These are phyloP conservation scores for Flammula alnicola DNA, from an alignment of 1,284 basidiomycete species.

Conservation along the genomic window DNA sequence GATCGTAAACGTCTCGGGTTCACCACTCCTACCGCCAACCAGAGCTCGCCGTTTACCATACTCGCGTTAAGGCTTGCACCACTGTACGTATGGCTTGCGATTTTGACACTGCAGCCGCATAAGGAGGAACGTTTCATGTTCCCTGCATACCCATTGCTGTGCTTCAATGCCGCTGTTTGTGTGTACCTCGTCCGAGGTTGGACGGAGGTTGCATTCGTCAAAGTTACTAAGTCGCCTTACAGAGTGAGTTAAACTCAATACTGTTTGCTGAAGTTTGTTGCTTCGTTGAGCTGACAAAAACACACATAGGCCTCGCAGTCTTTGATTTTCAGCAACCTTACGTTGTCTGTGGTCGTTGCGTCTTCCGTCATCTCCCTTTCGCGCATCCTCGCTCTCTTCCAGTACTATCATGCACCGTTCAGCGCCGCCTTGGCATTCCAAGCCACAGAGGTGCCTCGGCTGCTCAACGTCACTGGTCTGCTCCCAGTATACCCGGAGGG, in stretches of 20 bases:
- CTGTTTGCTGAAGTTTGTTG: too few relatives aligned
- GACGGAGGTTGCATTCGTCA: slow-evolving; percentile 80
- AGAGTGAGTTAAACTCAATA: slow-evolving; percentile 55
- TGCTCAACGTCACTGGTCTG: slow-evolving; percentile 76
- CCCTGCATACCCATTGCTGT: slow-evolving; percentile 90
- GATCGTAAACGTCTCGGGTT: slow-evolving; percentile 84
- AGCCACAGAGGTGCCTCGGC: slow-evolving; percentile 77
- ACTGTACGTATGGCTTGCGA: slow-evolving; percentile 87
- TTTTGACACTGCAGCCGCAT: slow-evolving; percentile 85
- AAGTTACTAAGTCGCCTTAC: slow-evolving; percentile 82
- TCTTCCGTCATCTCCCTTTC: slow-evolving; percentile 76
- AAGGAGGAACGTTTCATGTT: slow-evolving; percentile 99
- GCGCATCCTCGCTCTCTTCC: slow-evolving; percentile 80
- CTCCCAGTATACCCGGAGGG: slow-evolving; percentile 51
- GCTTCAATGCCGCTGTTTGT: slow-evolving; percentile 91
- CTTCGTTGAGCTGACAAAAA: slow-evolving; percentile 7
- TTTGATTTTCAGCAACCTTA: slow-evolving; percentile 76
- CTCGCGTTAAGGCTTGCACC: slow-evolving; percentile 80
- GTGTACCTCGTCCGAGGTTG: slow-evolving; percentile 85
- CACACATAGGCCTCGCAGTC: slow-evolving; percentile 73
- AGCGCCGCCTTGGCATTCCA: slow-evolving; percentile 77
- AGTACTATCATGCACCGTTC: slow-evolving; percentile 93
- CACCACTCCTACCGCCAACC: slow-evolving; percentile 53
- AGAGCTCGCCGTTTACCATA: slow-evolving; percentile 80
- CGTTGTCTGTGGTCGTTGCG: slow-evolving; percentile 69